Base-by-base conservation (phyloP, 768 basidiomycete species). In the Russula lepida region DNA sequence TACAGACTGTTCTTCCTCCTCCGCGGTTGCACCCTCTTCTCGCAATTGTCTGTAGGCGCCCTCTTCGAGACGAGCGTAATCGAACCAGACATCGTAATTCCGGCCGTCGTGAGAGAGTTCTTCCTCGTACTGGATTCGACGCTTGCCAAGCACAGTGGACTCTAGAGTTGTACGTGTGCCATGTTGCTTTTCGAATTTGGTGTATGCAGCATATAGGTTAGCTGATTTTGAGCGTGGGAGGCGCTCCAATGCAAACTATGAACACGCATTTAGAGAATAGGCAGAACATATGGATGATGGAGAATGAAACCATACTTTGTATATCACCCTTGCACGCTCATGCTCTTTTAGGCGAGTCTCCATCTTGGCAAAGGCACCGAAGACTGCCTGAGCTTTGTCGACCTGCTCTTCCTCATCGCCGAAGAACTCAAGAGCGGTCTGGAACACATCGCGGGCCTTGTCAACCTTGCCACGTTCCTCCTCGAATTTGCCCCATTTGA, bases 1-100 rank as follows among this genome's bases (percentile, higher is more conserved):
- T 2, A 77, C 68, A 2, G 85, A 81, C 23, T 78, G 76, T 47
- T 86, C 81, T 54, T 85, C 76, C 69, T 92, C 89, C 58, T 88
- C 88, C 8, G 78, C 74, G 1, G 86, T 85, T 6, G 80, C 81
- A 2, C 88, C 91, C 64, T 90, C 88, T 15, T 87, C 87, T 66
- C 77, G 82, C 27, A 92, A 77, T 61, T 92, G 86, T 35, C 81
- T 76, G 67, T 84, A 82, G 0, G 94, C 91, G 25, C 85, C 89
- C 73, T 98, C 97, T 71, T 98, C 97, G 35, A 99, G 71, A 19
- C 95, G 81, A 23, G 92, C 83, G 67, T 95, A 95, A 69, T 98
- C 97, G 70, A 99, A 98, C 97, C 97, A 99, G 0, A 89, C 87
- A 72, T 98, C 97, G 70, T 98, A 99, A 71, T 98, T 98, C 46